Conservation (phyloP, 139 green algal genomes). For the Pycnococcus provasolii region DNA sequence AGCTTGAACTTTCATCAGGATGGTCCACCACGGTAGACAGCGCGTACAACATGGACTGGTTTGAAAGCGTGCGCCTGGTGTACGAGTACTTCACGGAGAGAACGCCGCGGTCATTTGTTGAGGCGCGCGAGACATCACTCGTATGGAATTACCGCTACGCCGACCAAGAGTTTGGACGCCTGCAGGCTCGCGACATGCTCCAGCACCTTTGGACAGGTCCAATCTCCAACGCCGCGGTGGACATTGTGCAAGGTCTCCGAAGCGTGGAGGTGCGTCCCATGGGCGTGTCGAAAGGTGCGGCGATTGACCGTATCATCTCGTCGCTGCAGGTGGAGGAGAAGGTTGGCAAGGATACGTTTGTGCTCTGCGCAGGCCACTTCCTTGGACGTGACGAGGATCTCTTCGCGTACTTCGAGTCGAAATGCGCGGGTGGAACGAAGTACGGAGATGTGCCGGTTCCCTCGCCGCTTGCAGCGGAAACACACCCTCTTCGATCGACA, state of each 20-base stretch:
- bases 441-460: background rate
- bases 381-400: constrained; percentile 86
- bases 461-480: background rate
- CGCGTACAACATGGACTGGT: constrained; percentile 69
- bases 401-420: constrained; percentile 72
- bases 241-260: constrained; percentile 80
- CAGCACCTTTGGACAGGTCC: constrained; percentile 96
- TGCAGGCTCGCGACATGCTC: constrained; percentile 55
- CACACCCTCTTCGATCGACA: background rate
- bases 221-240: constrained; percentile 90
- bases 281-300: constrained; percentile 85
- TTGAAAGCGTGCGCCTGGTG: constrained; percentile 86
- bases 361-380: constrained; percentile 71
- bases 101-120: constrained; percentile 82
- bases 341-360: constrained; percentile 23
- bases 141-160: constrained; percentile 98
- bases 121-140: constrained; percentile 79
- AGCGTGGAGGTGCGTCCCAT: constrained; percentile 79
- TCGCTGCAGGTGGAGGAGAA: constrained; percentile 42
- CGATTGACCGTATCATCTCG: constrained; percentile 69
- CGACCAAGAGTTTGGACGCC: constrained; percentile 45
- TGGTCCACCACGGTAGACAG: constrained; percentile 2
- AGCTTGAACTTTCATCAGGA: background rate
- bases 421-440: background rate
- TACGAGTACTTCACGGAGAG: constrained; percentile 98